A percentile compares a stretch with the other conserved stretches of the same genome.
phyloP scores from a whole-genome alignment of 2,329 filamentous ascomycete genomes.

The Diaporthe vexans region DNA sequence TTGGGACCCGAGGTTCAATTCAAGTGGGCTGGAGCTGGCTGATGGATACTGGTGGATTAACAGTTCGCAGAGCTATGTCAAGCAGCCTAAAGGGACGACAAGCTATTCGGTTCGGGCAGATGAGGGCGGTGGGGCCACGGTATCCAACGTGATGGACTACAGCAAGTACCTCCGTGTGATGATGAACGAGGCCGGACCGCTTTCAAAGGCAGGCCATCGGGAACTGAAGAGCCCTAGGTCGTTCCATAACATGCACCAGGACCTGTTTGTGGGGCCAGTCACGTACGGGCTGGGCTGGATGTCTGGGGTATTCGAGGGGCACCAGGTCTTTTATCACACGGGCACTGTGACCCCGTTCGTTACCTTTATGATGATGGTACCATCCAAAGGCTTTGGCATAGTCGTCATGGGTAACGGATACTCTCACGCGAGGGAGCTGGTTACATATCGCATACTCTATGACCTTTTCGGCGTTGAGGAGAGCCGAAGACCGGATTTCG shows the following conservation, averaged over 20 bases:
- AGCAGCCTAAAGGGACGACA: conserved; percentile 37
- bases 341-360: conserved; percentile 36
- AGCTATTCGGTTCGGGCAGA: conserved; percentile 46
- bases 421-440: conserved; percentile 29
- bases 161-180: conserved; percentile 52
- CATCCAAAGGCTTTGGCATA: conserved; percentile 40
- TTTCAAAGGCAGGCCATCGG: conserved; percentile 47
- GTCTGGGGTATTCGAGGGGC: conserved; percentile 40
- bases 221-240: conserved; percentile 45
- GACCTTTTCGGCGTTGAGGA: conserved; percentile 42
- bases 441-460: conserved; percentile 42
- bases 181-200: conserved; percentile 48
- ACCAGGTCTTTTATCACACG: conserved; percentile 42
- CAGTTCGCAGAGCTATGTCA: conserved; percentile 44
- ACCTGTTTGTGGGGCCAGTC: conserved; percentile 26
- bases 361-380: conserved; percentile 43
- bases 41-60: conserved; percentile 58
- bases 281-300: conserved; percentile 42
- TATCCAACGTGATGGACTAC: conserved; percentile 57
- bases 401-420: conserved; percentile 40
- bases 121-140: conserved; percentile 59
- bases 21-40: background rate
- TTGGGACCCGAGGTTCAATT: conserved; percentile 48
- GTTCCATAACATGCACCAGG: conserved; percentile 26
- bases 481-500: conserved; percentile 39